phyloP scores from a whole-genome alignment of 306 rosid species.

The Mimosa pudica region DNA sequence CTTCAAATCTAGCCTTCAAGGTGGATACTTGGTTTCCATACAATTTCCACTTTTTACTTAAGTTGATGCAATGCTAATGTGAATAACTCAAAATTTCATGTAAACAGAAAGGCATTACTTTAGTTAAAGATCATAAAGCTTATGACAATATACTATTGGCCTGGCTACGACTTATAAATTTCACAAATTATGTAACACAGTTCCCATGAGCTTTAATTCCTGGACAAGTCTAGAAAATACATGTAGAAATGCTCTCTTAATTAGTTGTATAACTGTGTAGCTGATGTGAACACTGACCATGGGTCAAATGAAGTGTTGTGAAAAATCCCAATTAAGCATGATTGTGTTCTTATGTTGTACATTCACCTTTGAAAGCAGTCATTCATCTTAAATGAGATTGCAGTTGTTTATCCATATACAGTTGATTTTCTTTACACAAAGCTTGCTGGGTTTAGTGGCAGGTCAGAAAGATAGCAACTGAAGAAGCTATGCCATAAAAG shows the following conservation, averaged over 20 bases:
- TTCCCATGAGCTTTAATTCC: background rate
- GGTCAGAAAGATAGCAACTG: conserved; percentile 51
- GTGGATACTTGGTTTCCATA: conserved; percentile 37
- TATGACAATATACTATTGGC: background rate
- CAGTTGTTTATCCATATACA: conserved; percentile 22
- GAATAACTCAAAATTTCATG: background rate
- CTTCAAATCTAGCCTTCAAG: conserved; percentile 70
- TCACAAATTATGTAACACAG: background rate
- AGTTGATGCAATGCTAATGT: background rate
- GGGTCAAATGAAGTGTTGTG: background rate
- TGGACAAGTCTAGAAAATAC: background rate
- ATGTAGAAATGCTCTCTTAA: background rate
- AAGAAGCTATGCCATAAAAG: conserved; percentile 49
- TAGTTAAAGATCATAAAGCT: background rate
- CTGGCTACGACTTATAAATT: background rate
- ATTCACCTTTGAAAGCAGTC: conserved; percentile 8
- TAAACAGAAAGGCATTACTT: too few relatives aligned
- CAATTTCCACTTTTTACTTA: background rate
- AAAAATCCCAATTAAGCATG: background rate
- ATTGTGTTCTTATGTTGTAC: background rate
- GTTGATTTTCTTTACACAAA: conserved; percentile 46
- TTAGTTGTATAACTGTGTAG: too few relatives aligned
- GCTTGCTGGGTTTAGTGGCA: conserved; percentile 58
- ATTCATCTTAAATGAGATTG: conserved; percentile 25
- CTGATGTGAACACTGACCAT: too few relatives aligned